Base-by-base conservation (phyloP, 176 grass and related monocot genomes). In the Eleusine coracana region DNA sequence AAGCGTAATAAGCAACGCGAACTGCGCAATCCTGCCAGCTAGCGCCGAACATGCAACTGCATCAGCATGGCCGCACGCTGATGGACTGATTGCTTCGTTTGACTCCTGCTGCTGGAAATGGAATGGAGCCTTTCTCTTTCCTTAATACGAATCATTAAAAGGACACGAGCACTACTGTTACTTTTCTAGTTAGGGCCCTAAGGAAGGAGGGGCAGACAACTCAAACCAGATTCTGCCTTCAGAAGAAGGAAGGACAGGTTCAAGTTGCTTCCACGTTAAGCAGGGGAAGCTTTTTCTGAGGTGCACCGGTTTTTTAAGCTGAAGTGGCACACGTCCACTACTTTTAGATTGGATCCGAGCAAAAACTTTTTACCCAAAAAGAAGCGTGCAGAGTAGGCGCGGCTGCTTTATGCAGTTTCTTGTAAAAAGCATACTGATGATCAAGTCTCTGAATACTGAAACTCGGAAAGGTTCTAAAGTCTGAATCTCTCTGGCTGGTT, bases 211-310 rank as follows among this genome's bases (percentile, higher is more conserved):
- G 27, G 39, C 62, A 51, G 41, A 76, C 69, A 51, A 28, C 69
- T 56, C 15, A 48, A 21, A 40, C 34, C 63, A 16, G 46, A 67
- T 54, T 27, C 46, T 56, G 34, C 5, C 20, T 11, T 54, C 6
- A 68, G 18, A 18, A 1, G 27, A 63, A 45, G 41, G 28, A 14
- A 58, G 39, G 21, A 17, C 27, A 46, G 25, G 48, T 31, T 62
- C 82, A 3, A 71, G 20, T 86, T 58, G 46, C 88, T 89, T 86
- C 83, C 78, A 77, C 88, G 88, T 73, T 77, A 67, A 85, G 78
- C 45, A 81, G 50, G 72, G 64, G 18, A 23, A 60, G 50, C 66
- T 58, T 70, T 70, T 45, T 36, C 55, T 41, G 50, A 13, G 36
- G 8, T 6, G 52, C 36, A 18, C 73, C 34, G n/a, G 38, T 75